These are phyloP conservation scores for Nakazawaea pomicola DNA, from an alignment of 805 yeast species.

Conservation along the genomic window DNA sequence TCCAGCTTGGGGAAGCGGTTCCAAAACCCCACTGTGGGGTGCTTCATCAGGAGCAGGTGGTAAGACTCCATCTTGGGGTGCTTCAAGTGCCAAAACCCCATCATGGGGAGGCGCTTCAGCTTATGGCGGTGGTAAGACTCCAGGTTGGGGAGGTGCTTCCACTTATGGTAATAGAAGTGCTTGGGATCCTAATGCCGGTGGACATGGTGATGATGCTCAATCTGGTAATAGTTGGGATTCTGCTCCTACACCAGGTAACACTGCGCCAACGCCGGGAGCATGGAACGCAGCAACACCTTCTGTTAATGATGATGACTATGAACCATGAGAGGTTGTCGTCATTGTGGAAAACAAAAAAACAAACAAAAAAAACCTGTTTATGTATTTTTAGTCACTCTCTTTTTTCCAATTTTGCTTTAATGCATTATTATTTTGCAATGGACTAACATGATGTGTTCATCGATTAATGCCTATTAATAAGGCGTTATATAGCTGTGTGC, in stretches of 20 bases:
- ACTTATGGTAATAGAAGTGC: constrained; percentile 34
- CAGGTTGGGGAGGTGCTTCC: constrained; percentile 39
- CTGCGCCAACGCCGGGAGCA: constrained; percentile 34
- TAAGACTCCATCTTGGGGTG: constrained; percentile 49
- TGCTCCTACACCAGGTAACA: constrained; percentile 32
- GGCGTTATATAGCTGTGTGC: neutral
- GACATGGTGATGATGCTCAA: constrained; percentile 22
- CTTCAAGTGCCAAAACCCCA: constrained; percentile 37
- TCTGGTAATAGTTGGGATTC: constrained; percentile 35
- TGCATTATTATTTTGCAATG: no score
- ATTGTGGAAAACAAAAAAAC: no score
- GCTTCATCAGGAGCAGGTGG: constrained; percentile 30
- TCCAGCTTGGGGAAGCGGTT: constrained; percentile 38
- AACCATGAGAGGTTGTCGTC: constrained; percentile 7
- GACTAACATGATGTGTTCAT: no score
- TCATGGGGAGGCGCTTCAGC: constrained; percentile 42
- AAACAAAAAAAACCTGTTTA: no score
- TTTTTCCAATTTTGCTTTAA: no score
- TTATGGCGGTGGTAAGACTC: constrained; percentile 47
- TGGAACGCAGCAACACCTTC: constrained; percentile 45
- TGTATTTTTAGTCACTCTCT: neutral
- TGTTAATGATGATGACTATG: constrained; percentile 16
- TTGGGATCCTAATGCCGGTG: constrained; percentile 30
- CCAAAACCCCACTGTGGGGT: constrained; percentile 40
- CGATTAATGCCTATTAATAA: neutral